These are phyloP conservation scores for Lactifluus volemus DNA, from an alignment of 768 basidiomycete species.

Conservation along the genomic window DNA sequence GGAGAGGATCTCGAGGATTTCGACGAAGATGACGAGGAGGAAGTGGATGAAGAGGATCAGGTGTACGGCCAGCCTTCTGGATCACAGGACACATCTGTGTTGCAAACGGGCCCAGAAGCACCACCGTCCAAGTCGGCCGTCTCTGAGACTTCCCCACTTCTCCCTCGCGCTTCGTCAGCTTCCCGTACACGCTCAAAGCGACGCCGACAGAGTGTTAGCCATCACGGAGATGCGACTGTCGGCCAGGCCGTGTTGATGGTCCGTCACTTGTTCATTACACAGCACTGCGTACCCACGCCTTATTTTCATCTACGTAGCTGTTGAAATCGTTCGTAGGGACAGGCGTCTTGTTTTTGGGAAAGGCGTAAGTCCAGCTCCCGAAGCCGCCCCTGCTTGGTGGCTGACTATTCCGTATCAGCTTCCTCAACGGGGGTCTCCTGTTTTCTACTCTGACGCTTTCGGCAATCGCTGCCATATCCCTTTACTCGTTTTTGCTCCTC, in stretches of 20 bases:
- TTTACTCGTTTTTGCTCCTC: constrained; percentile 90
- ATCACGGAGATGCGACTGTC: constrained; percentile 76
- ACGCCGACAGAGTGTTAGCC: constrained; percentile 47
- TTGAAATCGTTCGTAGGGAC: constrained; percentile 94
- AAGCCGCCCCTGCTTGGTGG: not conserved
- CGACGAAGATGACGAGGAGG: constrained; percentile 48
- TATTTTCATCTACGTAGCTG: constrained; percentile 40
- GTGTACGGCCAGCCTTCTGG: constrained; percentile 11
- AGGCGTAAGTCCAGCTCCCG: constrained; percentile 51
- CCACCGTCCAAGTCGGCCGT: constrained; percentile 13
- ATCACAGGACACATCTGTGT: not conserved
- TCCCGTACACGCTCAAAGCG: constrained; percentile 35
- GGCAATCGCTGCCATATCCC: constrained; percentile 75
- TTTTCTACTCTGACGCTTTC: constrained; percentile 77
- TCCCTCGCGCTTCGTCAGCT: constrained; percentile 30
- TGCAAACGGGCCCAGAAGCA: not conserved
- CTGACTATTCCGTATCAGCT: constrained; percentile 37
- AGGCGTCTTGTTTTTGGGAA: constrained; percentile 91
- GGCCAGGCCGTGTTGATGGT: constrained; percentile 93
- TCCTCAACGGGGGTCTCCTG: constrained; percentile 90
- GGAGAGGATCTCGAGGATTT: constrained; percentile 79
- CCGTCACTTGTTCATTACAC: constrained; percentile 20
- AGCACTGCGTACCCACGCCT: not conserved
- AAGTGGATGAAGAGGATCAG: constrained; percentile 23
- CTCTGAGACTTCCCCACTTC: constrained; percentile 48